phyloP scores from a whole-genome alignment of 2,329 filamentous ascomycete genomes.

The Aspergillus fijiensis region DNA sequence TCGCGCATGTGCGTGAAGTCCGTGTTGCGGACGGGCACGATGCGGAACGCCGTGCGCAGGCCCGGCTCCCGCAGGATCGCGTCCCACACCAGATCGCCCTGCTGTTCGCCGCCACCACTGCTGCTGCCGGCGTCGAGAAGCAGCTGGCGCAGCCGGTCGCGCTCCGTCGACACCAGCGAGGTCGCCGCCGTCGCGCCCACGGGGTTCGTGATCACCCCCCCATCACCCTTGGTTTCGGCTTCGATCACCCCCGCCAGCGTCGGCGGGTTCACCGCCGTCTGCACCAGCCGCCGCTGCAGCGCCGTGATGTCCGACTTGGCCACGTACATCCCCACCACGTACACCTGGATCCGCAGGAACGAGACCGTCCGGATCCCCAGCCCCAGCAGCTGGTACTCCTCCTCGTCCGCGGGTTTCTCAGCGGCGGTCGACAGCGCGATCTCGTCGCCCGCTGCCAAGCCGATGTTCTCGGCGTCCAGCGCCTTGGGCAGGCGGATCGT shows the following conservation, averaged over 20 bases:
- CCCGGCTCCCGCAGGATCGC: slow-evolving; percentile 64
- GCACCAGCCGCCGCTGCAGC: slow-evolving; percentile 76
- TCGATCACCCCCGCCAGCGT: slow-evolving; percentile 13
- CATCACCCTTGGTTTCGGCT: no score
- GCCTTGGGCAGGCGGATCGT: slow-evolving; percentile 62
- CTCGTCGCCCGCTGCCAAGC: slow-evolving; percentile 37
- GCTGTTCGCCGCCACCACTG: slow-evolving; percentile 38
- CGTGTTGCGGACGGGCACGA: slow-evolving; percentile 88
- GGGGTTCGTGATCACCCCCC: slow-evolving; percentile 22
- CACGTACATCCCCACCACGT: slow-evolving; percentile 90
- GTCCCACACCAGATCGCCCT: slow-evolving; percentile 73
- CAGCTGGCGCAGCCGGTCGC: slow-evolving; percentile 65
- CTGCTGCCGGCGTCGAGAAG: slow-evolving; percentile 77
- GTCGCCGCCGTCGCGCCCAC: slow-evolving; percentile 68
- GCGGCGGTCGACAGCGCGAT: slow-evolving; percentile 34
- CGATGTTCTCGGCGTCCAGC: slow-evolving; percentile 27
- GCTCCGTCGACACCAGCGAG: slow-evolving; percentile 78
- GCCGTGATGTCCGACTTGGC: slow-evolving; percentile 76
- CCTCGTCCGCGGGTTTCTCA: slow-evolving; percentile 43
- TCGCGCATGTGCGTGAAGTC: slow-evolving; percentile 92
- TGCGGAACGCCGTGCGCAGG: slow-evolving; percentile 75
- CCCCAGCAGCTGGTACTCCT: slow-evolving; percentile 84
- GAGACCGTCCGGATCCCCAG: slow-evolving; percentile 86
- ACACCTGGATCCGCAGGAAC: slow-evolving; percentile 87
- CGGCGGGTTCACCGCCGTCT: slow-evolving; percentile 56